Base-by-base conservation (phyloP, 192 early-diverging fungal species). In the Chytriomyces sp. region DNA sequence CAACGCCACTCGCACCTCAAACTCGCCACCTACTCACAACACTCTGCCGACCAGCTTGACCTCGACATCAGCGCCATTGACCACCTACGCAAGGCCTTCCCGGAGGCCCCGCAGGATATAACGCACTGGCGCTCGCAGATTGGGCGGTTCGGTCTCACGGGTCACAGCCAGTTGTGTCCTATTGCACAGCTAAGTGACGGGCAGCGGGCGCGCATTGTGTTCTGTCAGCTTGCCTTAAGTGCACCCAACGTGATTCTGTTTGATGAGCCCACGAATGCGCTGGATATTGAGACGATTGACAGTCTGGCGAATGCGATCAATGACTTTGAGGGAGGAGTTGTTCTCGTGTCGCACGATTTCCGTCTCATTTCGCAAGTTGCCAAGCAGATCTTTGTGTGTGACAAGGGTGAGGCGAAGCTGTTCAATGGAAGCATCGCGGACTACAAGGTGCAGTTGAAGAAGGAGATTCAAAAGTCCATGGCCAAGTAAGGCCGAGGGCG, bases 301-400 rank as follows among this genome's bases (percentile, higher is more conserved):
- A 91, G 92, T 30, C 81, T 99, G 61, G 97, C 97, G 31, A 87
- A 94, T 25, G 97, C 97, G 39, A 98, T 99, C 87, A 96, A 96
- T 77, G 75, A 78, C 59, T 99, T 93, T 81, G 90, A 90, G 71
- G 97, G 97, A 41, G 97, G 97, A 75, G 93, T 98, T 65, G 96
- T 99, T 26, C 85, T 99, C 36, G 97, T 99, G 63, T 94, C 92
- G 68, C 97, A 99, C 91, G 97, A 99, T 86, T 99, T 99, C 90
- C 85, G 97, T 72, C 84, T 99, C 58, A 96, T 99, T 75, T 89
- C 86, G 58, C 95, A 99, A 83, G 93, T 99, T 74, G 97, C 96
- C 39, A 77, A 94, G 76, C 77, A 98, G 75, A 96, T 99, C 59
- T 94, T 90, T 89, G 86, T 94, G 53, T 98, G 96, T 85, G 93